phyloP scores from a whole-genome alignment of 352 stramenopile species.

The Pelagophyceae sp. region DNA sequence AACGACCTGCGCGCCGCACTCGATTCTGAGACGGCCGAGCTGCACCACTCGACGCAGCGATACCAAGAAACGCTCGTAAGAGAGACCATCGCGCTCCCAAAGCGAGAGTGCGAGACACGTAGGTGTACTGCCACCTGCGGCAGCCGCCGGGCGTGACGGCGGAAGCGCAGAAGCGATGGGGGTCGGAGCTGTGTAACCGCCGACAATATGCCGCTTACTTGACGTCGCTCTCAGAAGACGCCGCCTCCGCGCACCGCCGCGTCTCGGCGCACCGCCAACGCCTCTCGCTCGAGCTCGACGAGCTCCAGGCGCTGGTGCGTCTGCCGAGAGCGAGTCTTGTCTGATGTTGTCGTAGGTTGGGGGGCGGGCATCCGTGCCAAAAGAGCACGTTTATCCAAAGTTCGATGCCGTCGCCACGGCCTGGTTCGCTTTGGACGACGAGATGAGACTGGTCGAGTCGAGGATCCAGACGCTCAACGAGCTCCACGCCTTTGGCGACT shows the following conservation, averaged over 20 bases:
- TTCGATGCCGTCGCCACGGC: slow-evolving; percentile 74
- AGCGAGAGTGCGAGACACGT: too few species aligned
- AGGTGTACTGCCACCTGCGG: slow-evolving; percentile 35
- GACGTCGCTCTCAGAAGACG: slow-evolving; percentile 78
- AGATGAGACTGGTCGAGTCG: slow-evolving; percentile 41
- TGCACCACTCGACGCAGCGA: slow-evolving; percentile 12
- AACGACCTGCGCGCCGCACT: slow-evolving; percentile 15
- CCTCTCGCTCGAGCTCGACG: slow-evolving; percentile 49
- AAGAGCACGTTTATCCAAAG: slow-evolving; percentile 83
- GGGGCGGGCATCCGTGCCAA: slow-evolving; percentile 69
- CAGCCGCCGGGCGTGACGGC: slow-evolving; percentile 32
- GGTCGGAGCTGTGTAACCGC: slow-evolving; percentile 78
- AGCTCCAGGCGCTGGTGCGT: slow-evolving; percentile 46
- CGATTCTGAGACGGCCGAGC: slow-evolving; percentile 18
- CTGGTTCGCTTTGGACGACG: slow-evolving; percentile 49
- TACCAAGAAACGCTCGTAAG: slow-evolving; percentile 38
- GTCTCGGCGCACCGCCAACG: slow-evolving; percentile 56
- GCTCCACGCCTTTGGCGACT: slow-evolving; percentile 27
- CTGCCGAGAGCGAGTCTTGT: too few species aligned
- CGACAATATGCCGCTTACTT: slow-evolving; percentile 79
- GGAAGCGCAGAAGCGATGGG: slow-evolving; percentile 63
- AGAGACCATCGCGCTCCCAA: too few species aligned
- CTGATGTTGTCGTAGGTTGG: too few species aligned
- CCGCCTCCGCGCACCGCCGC: slow-evolving; percentile 64
- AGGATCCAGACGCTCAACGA: slow-evolving; percentile 28